Conservation (phyloP, 352 stramenopile genomes). For the Phytopythium ostracodes region DNA sequence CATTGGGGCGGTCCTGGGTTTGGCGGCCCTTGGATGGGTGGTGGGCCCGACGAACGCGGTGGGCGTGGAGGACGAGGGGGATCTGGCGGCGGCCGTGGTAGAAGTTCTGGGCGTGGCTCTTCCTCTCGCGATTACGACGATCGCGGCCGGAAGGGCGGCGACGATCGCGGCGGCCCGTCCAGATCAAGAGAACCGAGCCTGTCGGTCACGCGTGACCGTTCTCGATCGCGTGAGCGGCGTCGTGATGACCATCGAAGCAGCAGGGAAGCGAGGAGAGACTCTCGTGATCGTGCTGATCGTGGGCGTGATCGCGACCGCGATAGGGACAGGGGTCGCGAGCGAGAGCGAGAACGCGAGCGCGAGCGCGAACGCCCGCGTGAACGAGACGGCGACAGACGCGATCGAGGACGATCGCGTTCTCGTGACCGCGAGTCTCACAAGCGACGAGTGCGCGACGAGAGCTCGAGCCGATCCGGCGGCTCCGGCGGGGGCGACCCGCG, state of each 20-base stretch:
- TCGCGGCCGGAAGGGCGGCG: conserved; percentile 30
- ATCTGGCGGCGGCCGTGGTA: conserved; percentile 22
- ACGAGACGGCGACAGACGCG: conserved; percentile 23
- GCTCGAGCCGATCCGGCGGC: conserved; percentile 16
- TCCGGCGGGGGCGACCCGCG: conserved; percentile 20
- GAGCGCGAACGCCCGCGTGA: conserved; percentile 20
- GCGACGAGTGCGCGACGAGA: conserved; percentile 54
- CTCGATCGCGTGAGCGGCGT: conserved; percentile 43
- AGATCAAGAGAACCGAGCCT: conserved; percentile 33
- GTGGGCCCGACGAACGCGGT: conserved; percentile 21
- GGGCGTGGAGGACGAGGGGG: conserved; percentile 31
- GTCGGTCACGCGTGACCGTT: conserved; percentile 36
- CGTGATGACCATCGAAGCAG: conserved; percentile 14
- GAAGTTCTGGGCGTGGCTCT: conserved; percentile 15
- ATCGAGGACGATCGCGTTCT: conserved; percentile 38
- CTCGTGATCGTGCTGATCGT: conserved; percentile 7
- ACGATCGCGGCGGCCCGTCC: conserved; percentile 22
- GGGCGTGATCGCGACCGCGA: conserved; percentile 15
- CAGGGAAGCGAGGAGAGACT: conserved; percentile 15
- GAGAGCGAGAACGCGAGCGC: conserved; percentile 23
- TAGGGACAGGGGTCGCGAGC: conserved; percentile 18
- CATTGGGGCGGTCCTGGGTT: conserved; percentile 26
- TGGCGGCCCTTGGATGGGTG: conserved; percentile 55
- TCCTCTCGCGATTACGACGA: conserved; percentile 35
- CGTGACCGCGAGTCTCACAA: conserved; percentile 68